phyloP scores from a whole-genome alignment of 2,329 filamentous ascomycete genomes.

The Calonectria hongkongensis region DNA sequence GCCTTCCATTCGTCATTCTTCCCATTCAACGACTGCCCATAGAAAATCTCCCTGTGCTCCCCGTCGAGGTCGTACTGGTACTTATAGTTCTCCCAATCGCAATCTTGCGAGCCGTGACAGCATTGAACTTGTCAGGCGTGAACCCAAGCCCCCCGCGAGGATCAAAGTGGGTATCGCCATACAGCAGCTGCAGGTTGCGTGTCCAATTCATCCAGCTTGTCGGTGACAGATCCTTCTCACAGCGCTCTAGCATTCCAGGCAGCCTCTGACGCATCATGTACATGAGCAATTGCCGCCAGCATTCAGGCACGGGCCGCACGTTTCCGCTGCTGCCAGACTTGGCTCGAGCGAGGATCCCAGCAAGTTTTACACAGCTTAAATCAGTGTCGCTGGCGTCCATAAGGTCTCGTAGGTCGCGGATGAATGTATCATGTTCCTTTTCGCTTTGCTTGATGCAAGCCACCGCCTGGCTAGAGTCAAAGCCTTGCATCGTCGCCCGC shows the following conservation, averaged over 20 bases:
- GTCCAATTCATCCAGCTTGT: slow-evolving; percentile 38
- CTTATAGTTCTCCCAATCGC: slow-evolving; percentile 39
- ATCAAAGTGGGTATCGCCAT: slow-evolving; percentile 34
- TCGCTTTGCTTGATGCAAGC: slow-evolving; percentile 40
- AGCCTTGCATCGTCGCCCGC: slow-evolving; percentile 25
- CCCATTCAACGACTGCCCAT: not conserved
- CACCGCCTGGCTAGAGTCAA: slow-evolving; percentile 26
- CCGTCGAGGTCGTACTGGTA: slow-evolving; percentile 37
- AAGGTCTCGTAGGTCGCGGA: slow-evolving; percentile 32
- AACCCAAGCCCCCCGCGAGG: slow-evolving; percentile 41
- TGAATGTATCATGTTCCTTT: slow-evolving; percentile 35
- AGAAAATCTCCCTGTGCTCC: slow-evolving; percentile 19
- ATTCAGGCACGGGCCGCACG: slow-evolving; percentile 27
- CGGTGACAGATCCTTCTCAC: slow-evolving; percentile 14
- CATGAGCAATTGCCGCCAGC: slow-evolving; percentile 39
- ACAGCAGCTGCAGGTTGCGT: slow-evolving; percentile 33
- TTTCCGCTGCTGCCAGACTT: not conserved
- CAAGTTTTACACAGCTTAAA: slow-evolving; percentile 39
- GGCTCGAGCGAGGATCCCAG: slow-evolving; percentile 21
- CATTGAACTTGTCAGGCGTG: slow-evolving; percentile 40
- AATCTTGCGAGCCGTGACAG: slow-evolving; percentile 32
- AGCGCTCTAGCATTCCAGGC: slow-evolving; percentile 32
- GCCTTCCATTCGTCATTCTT: not conserved
- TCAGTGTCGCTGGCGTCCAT: slow-evolving; percentile 22
- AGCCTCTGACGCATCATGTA: slow-evolving; percentile 37